A percentile compares a stretch with the other conserved stretches of the same genome.
Conservation (phyloP, 2,329 filamentous ascomycete species). For the Ophiocordyceps camponoti-rufipedis region DNA sequence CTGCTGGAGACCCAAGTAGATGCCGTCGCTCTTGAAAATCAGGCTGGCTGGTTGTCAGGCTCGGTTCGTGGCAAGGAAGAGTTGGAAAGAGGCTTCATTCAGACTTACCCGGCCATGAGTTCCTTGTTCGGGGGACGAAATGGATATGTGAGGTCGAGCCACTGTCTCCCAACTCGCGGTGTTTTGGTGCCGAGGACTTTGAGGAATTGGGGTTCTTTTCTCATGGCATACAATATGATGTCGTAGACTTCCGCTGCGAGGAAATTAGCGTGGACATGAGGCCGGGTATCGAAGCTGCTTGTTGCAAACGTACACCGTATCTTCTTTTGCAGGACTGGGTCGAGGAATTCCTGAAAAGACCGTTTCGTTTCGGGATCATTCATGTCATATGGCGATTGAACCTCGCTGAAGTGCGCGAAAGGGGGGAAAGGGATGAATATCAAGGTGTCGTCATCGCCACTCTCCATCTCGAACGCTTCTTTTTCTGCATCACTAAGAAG, state of each 20-base stretch:
- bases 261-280: too few relatives aligned
- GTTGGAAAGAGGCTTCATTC: slow-evolving; percentile 5
- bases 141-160: slow-evolving; percentile 46
- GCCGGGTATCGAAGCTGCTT: too few relatives aligned
- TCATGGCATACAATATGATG: not conserved
- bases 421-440: slow-evolving; percentile 41
- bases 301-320: slow-evolving; percentile 23
- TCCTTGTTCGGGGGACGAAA: slow-evolving; percentile 38
- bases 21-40: slow-evolving; percentile 26
- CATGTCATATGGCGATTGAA: slow-evolving; percentile 5
- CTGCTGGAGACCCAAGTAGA: slow-evolving; percentile 26
- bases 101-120: slow-evolving; percentile 37
- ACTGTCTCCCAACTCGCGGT: slow-evolving; percentile 25
- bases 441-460: slow-evolving; percentile 24
- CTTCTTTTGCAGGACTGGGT: slow-evolving; percentile 25
- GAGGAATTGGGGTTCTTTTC: not conserved
- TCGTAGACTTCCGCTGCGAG: too few relatives aligned
- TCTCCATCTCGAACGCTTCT: slow-evolving; percentile 19
- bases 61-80: too few relatives aligned
- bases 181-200: not conserved
- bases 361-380: slow-evolving; percentile 43
- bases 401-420: slow-evolving; percentile 26
- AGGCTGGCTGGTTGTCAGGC: slow-evolving; percentile 18
- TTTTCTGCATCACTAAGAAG: slow-evolving; percentile 24
- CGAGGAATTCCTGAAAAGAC: slow-evolving; percentile 39